Base-by-base conservation (phyloP, 768 basidiomycete species). In the Xerocomellus intermedius region DNA sequence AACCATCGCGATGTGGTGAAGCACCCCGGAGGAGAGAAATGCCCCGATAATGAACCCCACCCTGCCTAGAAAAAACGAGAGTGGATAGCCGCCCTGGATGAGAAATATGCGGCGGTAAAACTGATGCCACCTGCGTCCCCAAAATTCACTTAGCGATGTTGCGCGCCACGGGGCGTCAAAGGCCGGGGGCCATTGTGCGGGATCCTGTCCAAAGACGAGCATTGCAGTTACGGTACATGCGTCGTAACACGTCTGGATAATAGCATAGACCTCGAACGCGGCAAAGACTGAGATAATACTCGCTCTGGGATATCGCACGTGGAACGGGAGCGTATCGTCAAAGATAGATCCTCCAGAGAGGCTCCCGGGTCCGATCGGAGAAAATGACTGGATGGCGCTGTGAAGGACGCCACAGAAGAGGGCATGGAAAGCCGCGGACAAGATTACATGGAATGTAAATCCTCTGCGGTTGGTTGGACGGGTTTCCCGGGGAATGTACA, bases 161-260 rank as follows among this genome's bases (percentile, higher is more conserved):
- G 50, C 50, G 12, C 50, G 7, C 50, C 50, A 51, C 8, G 41
- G 50, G 9, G 50, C 22, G n/a, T 51, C 50, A 13, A 51, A 51
- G 0, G 50, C 41, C 0, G 50, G 50, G 2, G 50, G 50, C 50
- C 50, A 51, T 8, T 24, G 39, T 8, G 39, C 21, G 1, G 32
- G 49, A 33, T 50, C 39, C 3, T 50, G 49, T 26, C 14, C 1
- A 2, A 50, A 33, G 32, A 51, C 17, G 13, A 51, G 17, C 21
- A 51, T 42, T 3, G 16, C 42, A 2, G 36, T 2, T 3, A 43
- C 4, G 32, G 50, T 51, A 3, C 32, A 24, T 5, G 17, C 1
- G 13, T 51, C 50, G 13, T 51, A 51, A 2, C 16, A 35, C 4
- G 33, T 36, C 42, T 51, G 50, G 32, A 51, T 4, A 2, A 2